Percentiles rank a stretch among this genome's conserved stretches.
These are phyloP conservation scores for Chaetomium cochliodes DNA, from an alignment of 495 filamentous ascomycete species.

Conservation along the genomic window DNA sequence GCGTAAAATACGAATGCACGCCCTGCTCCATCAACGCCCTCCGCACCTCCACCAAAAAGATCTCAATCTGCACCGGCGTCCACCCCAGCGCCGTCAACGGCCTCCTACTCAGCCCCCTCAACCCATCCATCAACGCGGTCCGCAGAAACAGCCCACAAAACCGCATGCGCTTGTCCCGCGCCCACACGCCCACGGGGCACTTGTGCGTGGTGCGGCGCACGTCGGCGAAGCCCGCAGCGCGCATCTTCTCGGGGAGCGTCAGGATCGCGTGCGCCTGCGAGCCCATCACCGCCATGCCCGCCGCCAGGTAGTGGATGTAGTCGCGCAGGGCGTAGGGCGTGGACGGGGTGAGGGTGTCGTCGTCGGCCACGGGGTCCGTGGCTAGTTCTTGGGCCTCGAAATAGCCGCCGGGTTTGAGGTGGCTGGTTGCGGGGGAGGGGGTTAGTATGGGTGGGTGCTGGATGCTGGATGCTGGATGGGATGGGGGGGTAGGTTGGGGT, in stretches of 20 bases:
- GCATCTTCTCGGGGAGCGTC: slow-evolving; percentile 23
- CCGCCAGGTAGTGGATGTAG: slow-evolving; percentile 33
- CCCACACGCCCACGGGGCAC: slow-evolving; percentile 38
- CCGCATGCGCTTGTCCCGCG: slow-evolving; percentile 34
- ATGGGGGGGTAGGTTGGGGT: not conserved
- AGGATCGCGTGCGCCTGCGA: slow-evolving; percentile 33
- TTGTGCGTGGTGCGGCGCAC: slow-evolving; percentile 31
- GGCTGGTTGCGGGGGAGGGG: slow-evolving; percentile 25
- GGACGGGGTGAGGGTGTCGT: slow-evolving; percentile 36
- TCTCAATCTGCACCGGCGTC: slow-evolving; percentile 42
- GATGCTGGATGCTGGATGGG: no score
- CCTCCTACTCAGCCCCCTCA: slow-evolving; percentile 34
- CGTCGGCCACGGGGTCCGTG: slow-evolving; percentile 43
- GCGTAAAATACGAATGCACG: slow-evolving; percentile 36
- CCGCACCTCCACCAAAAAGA: slow-evolving; percentile 41
- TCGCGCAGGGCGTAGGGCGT: slow-evolving; percentile 42
- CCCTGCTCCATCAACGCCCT: slow-evolving; percentile 36
- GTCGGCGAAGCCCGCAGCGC: slow-evolving; percentile 35
- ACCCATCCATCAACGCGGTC: slow-evolving; percentile 40
- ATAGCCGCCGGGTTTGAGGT: slow-evolving; percentile 54
- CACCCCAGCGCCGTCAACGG: slow-evolving; percentile 38
- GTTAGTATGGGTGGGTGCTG: slow-evolving; percentile 25
- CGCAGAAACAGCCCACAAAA: slow-evolving; percentile 37
- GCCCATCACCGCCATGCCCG: slow-evolving; percentile 32
- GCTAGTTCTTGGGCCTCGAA: slow-evolving; percentile 54